These are phyloP conservation scores for Geotrichum macrosporum DNA, from an alignment of 1,139 yeast species.

Conservation along the genomic window DNA sequence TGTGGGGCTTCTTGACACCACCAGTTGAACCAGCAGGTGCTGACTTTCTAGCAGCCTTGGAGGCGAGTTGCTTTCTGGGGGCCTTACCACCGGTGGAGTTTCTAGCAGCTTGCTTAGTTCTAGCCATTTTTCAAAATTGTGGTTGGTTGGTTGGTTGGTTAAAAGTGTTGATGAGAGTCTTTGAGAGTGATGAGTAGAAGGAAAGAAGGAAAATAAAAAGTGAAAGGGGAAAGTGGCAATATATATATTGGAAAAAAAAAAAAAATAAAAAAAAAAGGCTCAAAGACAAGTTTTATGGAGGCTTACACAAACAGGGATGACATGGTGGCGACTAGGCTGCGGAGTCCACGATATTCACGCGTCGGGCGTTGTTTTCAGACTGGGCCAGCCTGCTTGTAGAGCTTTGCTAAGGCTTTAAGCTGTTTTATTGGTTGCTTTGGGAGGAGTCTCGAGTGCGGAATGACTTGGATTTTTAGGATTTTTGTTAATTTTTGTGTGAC, in stretches of 20 bases:
- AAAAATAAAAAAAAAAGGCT: too few species aligned
- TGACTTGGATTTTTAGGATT: neutral
- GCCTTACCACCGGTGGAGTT: constrained; percentile 99
- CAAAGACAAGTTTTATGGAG: too few species aligned
- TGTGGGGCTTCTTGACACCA: constrained; percentile 99
- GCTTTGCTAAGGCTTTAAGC: constrained; percentile 9
- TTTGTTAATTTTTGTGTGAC: neutral
- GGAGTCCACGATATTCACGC: neutral
- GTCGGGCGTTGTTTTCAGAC: neutral
- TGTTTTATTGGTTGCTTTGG: constrained; percentile 11
- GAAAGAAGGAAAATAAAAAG: constrained; percentile 14
- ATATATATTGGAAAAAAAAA: constrained; percentile 3
- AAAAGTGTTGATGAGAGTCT: constrained; percentile 8
- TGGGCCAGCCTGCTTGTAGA: too few species aligned
- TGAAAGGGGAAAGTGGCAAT: constrained; percentile 16
- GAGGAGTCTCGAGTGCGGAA: constrained; percentile 11
- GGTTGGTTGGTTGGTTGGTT: constrained; percentile 6
- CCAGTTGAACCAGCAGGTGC: constrained; percentile 75
- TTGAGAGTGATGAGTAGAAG: constrained; percentile 2
- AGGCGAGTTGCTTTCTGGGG: constrained; percentile 98
- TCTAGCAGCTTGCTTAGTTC: constrained; percentile 98
- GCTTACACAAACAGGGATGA: too few species aligned
- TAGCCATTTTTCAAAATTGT: constrained; percentile 61
- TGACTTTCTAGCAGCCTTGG: constrained; percentile 98
- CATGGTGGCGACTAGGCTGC: constrained; percentile 14